These are phyloP conservation scores for Cyberlindnera mississippiensis DNA, from an alignment of 805 yeast species.

Conservation along the genomic window DNA sequence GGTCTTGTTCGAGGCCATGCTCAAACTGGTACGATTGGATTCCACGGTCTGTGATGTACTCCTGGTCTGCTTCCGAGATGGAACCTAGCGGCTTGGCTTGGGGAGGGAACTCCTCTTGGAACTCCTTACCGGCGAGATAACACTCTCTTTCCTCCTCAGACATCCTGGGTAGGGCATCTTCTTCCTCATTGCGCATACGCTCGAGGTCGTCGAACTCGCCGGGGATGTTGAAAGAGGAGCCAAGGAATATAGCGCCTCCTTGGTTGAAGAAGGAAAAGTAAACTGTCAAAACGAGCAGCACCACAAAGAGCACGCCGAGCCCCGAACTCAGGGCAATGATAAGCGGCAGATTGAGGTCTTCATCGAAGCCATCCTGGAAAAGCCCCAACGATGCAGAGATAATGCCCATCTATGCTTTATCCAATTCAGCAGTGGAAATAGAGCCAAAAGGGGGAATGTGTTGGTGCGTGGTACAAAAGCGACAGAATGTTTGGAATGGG, in stretches of 20 bases:
- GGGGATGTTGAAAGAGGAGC: constrained; percentile 39
- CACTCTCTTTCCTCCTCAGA: constrained; percentile 37
- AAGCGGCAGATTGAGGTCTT: constrained; percentile 32
- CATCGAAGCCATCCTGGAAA: constrained; percentile 19
- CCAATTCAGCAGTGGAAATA: too few relatives aligned
- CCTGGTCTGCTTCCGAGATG: constrained; percentile 79
- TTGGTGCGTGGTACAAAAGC: too few relatives aligned
- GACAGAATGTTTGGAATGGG: too few relatives aligned
- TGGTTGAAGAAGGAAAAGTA: constrained; percentile 30
- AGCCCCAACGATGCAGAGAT: too few relatives aligned
- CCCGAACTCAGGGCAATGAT: constrained; percentile 36
- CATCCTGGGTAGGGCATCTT: constrained; percentile 39
- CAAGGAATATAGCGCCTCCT: constrained; percentile 28
- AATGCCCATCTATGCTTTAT: too few relatives aligned
- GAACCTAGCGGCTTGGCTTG: constrained; percentile 36
- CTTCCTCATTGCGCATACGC: constrained; percentile 60
- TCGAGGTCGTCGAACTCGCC: constrained; percentile 63
- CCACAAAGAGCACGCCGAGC: constrained; percentile 33
- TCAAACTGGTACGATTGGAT: constrained; percentile 50
- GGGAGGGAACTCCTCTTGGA: constrained; percentile 37
- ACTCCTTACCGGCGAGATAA: constrained; percentile 38
- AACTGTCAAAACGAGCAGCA: constrained; percentile 28
- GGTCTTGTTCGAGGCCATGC: constrained; percentile 34
- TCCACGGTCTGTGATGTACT: constrained; percentile 71
- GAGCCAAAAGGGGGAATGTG: too few relatives aligned